These are phyloP conservation scores for Rhodocollybia butyracea DNA, from an alignment of 768 basidiomycete genomes.

Conservation along the genomic window DNA sequence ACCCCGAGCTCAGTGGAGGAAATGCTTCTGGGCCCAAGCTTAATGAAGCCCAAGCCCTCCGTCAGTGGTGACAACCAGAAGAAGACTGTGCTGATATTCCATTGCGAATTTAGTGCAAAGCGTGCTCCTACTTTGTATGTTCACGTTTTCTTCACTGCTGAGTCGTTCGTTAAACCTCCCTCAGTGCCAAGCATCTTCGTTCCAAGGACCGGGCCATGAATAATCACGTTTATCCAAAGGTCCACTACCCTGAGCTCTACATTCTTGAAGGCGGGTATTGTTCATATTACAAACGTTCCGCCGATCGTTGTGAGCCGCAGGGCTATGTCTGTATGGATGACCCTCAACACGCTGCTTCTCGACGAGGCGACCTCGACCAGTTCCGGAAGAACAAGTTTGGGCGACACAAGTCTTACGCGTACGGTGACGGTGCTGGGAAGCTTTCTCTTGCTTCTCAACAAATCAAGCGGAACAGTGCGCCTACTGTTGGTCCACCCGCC, in stretches of 20 bases:
- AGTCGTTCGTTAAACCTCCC: background rate
- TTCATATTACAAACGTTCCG: constrained; percentile 71
- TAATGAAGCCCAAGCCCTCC: constrained; percentile 59
- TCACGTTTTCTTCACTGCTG: constrained; percentile 3
- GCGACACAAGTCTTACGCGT: constrained; percentile 88
- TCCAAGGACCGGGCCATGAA: constrained; percentile 88
- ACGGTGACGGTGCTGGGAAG: constrained; percentile 68
- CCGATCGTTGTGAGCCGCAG: constrained; percentile 70
- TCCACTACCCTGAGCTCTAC: constrained; percentile 96
- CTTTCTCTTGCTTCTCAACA: constrained; percentile 33
- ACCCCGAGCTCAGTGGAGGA: constrained; percentile 77
- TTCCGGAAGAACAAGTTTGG: constrained; percentile 88
- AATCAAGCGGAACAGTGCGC: constrained; percentile 67
- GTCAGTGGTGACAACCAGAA: constrained; percentile 68
- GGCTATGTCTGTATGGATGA: constrained; percentile 96
- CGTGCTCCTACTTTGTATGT: constrained; percentile 90
- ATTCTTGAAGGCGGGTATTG: constrained; percentile 96
- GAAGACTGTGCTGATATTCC: constrained; percentile 91
- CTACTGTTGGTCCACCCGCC: constrained; percentile 44
- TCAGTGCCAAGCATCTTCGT: constrained; percentile 89
- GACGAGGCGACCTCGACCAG: constrained; percentile 85
- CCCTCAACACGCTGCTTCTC: constrained; percentile 74
- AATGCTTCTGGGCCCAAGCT: constrained; percentile 59
- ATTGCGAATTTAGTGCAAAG: constrained; percentile 96
- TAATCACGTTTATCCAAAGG: constrained; percentile 84